These are phyloP conservation scores for Deinandra increscens DNA, from an alignment of 129 eudicot genomes.

Conservation along the genomic window DNA sequence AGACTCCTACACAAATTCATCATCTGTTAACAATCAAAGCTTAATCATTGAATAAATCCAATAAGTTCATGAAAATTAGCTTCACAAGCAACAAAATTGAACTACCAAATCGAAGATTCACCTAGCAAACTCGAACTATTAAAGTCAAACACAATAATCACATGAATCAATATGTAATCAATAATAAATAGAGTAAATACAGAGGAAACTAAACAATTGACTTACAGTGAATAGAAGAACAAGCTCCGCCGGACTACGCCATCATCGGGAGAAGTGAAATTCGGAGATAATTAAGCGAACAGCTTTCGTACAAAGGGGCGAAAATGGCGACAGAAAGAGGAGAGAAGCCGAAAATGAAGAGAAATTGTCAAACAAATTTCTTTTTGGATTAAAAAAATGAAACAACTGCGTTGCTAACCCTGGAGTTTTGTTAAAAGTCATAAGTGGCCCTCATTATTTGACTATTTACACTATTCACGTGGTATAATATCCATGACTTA, in stretches of 20 bases:
- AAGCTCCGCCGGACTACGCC: conserved; percentile 23
- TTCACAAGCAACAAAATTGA: conserved; percentile 22
- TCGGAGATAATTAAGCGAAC: conserved; percentile 28
- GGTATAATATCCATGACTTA: neutral
- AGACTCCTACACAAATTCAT: conserved; percentile 16
- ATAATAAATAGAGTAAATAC: neutral
- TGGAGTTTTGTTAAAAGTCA: neutral
- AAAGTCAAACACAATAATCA: conserved; percentile 29
- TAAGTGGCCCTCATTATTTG: neutral
- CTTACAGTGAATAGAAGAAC: conserved; percentile 12
- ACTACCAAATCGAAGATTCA: conserved; percentile 2
- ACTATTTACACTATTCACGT: neutral
- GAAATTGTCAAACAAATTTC: conserved; percentile 31
- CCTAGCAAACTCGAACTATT: conserved; percentile 12
- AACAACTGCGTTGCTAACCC: neutral
- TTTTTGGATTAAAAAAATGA: conserved; percentile 7
- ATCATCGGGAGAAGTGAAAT: conserved; percentile 28
- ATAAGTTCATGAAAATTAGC: conserved; percentile 16
- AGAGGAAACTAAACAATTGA: conserved; percentile 8
- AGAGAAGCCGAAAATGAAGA: neutral
- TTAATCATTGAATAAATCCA: neutral
- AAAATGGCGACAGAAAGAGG: conserved; percentile 31
- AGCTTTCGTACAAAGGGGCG: conserved; percentile 23
- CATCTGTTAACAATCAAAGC: neutral
- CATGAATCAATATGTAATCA: conserved; percentile 3